phyloP scores from a whole-genome alignment of 2,329 filamentous ascomycete genomes.

The Penicillium expansum region DNA sequence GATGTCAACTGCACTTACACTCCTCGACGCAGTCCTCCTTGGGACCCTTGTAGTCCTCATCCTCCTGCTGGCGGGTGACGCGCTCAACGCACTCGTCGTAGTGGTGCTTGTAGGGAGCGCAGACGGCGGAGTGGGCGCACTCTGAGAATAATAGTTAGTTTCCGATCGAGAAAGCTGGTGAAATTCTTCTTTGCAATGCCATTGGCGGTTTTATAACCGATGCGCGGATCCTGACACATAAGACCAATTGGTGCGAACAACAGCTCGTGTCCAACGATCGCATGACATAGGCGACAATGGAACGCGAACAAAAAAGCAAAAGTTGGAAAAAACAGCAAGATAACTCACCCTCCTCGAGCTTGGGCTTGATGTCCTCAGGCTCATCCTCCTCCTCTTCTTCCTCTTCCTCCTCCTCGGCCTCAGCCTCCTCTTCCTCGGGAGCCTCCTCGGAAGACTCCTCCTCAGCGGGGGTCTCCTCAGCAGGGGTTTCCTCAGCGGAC shows the following conservation, averaged over 20 bases:
- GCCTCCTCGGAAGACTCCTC: constrained; percentile 50
- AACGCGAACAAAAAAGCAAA: background rate
- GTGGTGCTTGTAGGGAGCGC: constrained; percentile 90
- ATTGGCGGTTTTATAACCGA: constrained; percentile 12
- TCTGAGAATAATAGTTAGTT: constrained; percentile 54
- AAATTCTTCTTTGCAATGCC: constrained; percentile 13
- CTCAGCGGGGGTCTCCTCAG: constrained; percentile 49
- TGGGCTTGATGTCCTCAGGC: constrained; percentile 79
- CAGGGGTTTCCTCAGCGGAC: constrained; percentile 42
- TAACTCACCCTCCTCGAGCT: constrained; percentile 84
- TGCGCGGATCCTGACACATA: constrained; percentile 3
- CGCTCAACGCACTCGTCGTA: constrained; percentile 97
- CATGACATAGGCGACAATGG: background rate
- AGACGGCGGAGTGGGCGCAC: constrained; percentile 82
- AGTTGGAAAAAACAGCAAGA: constrained; percentile 4
- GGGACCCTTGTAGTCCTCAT: constrained; percentile 67
- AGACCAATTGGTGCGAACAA: constrained; percentile 5
- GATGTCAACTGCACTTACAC: constrained; percentile 64
- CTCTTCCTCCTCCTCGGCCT: constrained; percentile 64
- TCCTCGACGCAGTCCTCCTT: constrained; percentile 98
- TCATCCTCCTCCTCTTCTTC: constrained; percentile 82
- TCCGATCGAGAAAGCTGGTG: background rate
- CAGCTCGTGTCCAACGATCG: background rate
- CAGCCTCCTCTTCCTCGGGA: constrained; percentile 53
- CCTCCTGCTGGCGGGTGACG: constrained; percentile 67